Evolutionary conservation across 345 rosid genomes (phyloP).

Genomic region (Camelina neglecta): DNA sequence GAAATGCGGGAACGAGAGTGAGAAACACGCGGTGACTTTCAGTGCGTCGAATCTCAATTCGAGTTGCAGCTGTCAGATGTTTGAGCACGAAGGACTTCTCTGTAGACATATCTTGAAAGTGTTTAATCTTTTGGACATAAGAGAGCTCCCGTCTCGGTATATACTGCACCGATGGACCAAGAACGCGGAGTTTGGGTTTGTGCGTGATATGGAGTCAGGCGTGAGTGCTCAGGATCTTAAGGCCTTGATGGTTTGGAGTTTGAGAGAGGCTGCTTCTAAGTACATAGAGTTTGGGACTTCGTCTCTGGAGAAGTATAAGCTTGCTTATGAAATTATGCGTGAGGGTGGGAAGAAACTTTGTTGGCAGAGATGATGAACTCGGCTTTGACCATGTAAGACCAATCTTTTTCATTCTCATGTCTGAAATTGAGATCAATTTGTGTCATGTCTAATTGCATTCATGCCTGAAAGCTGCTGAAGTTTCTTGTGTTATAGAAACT

Average conservation of each 20-base stretch:
- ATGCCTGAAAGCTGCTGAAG: slow-evolving; percentile 18
- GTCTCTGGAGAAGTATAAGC: slow-evolving; percentile 75
- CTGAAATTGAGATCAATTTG: background rate
- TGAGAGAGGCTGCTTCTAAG: slow-evolving; percentile 84
- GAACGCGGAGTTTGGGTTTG: slow-evolving; percentile 71
- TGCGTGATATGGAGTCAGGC: slow-evolving; percentile 64
- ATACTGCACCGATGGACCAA: slow-evolving; percentile 86
- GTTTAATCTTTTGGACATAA: slow-evolving; percentile 66
- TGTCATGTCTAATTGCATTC: background rate
- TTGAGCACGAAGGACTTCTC: slow-evolving; percentile 83
- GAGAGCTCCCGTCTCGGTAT: slow-evolving; percentile 75
- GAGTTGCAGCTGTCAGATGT: slow-evolving; percentile 90
- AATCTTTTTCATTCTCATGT: slow-evolving; percentile 8
- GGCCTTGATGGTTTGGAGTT: slow-evolving; percentile 83
- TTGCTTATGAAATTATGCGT: slow-evolving; percentile 79
- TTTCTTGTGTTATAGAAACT: background rate
- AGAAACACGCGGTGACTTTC: slow-evolving; percentile 71
- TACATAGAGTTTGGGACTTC: slow-evolving; percentile 73
- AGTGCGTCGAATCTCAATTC: slow-evolving; percentile 63
- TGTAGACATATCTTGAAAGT: slow-evolving; percentile 84
- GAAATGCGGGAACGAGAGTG: slow-evolving; percentile 72
- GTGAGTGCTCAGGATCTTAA: slow-evolving; percentile 63
- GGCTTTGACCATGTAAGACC: slow-evolving; percentile 33
- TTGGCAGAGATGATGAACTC: slow-evolving; percentile 61
- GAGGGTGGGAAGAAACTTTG: slow-evolving; percentile 83